Evolutionary conservation across 345 rosid genomes (phyloP), one percentile per base, ranked within the genome.

Genomic region (Zanthoxylum bungeanum): DNA sequence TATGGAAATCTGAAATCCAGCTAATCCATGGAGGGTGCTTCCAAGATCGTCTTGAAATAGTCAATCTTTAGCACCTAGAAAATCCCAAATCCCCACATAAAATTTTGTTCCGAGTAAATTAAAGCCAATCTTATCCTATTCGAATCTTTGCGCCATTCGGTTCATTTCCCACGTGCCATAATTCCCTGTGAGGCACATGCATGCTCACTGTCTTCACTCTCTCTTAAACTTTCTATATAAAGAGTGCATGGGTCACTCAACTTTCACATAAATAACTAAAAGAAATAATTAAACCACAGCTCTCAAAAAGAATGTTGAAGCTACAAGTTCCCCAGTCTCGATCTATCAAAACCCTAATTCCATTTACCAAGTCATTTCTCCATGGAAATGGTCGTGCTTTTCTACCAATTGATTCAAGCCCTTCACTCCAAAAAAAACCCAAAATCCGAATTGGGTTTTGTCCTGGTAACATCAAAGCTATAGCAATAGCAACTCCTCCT

Each of bases 291-390:
- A n/a, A n/a, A n/a, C 49, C 6, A 60, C 49, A 14, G 49, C 49
- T 4, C 0, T 4, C 0, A 44, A n/a, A 2, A 40, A 44, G 16
- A 19, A 44, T 44, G 19, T 6, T 44, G 1, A 44, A 44, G 17
- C 72, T 77, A 31, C 78, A 76, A 19, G 61, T 70, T 64, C 72
- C 71, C 14, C 73, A 55, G 28, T 42, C 82, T 39, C 36, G 14
- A 17, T 12, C 78, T 21, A 22, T 61, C 64, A 69, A 55, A 36
- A 31, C 74, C 58, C 55, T 47, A 31, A 37, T 58, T 40, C 74
- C 70, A 14, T 28, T 76, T 6, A 69, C 57, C 47, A 83, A 72
- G 39, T 81, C 80, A 24, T 78, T 79, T 70, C 22, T 73, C 64
- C 69, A 72, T 61, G 83, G 82, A 36, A 69, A 37, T 51, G 74